phyloP scores from a whole-genome alignment of 441 rosid species.

The Macaranga tanarius region DNA sequence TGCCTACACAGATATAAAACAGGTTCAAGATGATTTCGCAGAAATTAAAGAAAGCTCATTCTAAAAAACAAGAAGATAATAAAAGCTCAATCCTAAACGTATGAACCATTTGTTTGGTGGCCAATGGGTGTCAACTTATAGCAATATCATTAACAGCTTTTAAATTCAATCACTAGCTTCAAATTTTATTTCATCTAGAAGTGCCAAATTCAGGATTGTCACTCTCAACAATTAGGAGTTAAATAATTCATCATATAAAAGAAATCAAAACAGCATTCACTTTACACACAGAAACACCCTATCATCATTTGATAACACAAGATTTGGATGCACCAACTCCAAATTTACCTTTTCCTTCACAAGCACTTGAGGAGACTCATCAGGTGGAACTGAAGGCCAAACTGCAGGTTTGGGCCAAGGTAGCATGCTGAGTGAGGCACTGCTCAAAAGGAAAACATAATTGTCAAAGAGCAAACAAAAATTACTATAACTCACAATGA shows the following conservation, averaged over 20 bases:
- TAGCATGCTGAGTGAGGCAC: slow-evolving; percentile 98
- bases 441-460: slow-evolving; percentile 39
- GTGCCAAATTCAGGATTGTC: neutral
- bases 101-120: neutral
- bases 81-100: slow-evolving; percentile 7
- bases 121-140: neutral
- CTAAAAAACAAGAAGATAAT: neutral
- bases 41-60: neutral
- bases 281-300: neutral
- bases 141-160: neutral
- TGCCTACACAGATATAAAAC: slow-evolving; percentile 44
- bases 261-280: slow-evolving; percentile 7
- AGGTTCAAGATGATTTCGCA: neutral
- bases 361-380: slow-evolving; percentile 83
- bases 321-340: slow-evolving; percentile 19
- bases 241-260: neutral
- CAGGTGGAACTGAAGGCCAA: slow-evolving; percentile 92
- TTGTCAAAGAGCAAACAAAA: slow-evolving; percentile 20
- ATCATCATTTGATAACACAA: slow-evolving; percentile 16
- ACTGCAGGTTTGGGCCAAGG: slow-evolving; percentile 97
- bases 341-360: slow-evolving; percentile 90
- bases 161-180: neutral
- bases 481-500: neutral
- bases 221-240: neutral
- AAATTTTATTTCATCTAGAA: neutral